phyloP scores from a whole-genome alignment of 2,329 filamentous ascomycete genomes.

The Phoma sp. region DNA sequence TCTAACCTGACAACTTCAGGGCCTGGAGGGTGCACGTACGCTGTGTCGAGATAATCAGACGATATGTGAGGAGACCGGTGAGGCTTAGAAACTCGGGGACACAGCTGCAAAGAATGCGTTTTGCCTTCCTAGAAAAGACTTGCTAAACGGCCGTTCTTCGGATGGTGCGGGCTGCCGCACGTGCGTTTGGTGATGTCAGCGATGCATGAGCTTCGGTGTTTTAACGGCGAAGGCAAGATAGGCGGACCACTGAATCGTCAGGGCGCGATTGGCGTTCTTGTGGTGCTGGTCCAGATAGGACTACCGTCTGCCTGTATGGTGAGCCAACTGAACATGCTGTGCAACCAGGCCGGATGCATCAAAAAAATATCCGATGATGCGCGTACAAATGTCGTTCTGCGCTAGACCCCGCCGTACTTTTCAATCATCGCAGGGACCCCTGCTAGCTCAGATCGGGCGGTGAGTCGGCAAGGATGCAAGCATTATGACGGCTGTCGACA shows the following conservation, averaged over 20 bases:
- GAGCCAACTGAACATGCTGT: neutral
- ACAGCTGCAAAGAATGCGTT: conserved; percentile 36
- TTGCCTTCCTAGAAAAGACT: conserved; percentile 39
- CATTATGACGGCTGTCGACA: conserved; percentile 2
- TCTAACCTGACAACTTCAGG: conserved; percentile 12
- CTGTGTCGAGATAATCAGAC: conserved; percentile 7
- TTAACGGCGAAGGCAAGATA: conserved; percentile 12
- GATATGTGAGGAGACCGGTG: conserved; percentile 17
- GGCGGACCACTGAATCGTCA: neutral
- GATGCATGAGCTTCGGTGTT: conserved; percentile 9
- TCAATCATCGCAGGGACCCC: conserved; percentile 15
- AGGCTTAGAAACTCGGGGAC: conserved; percentile 18
- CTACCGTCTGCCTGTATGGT: neutral
- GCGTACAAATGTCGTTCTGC: conserved; percentile 6
- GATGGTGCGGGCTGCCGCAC: conserved; percentile 30
- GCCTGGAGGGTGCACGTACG: conserved; percentile 14
- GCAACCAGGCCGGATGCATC: conserved; percentile 10
- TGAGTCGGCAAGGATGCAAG: conserved; percentile 23
- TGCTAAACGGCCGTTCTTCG: conserved; percentile 32
- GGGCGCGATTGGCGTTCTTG: conserved; percentile 7
- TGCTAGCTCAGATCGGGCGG: conserved; percentile 26
- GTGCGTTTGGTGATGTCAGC: conserved; percentile 25
- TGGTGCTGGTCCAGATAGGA: neutral
- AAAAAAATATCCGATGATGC: conserved; percentile 22
- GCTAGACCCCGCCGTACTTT: conserved; percentile 22